Conservation (phyloP, 1,284 basidiomycete genomes). For the Xerocomus nothofagi region DNA sequence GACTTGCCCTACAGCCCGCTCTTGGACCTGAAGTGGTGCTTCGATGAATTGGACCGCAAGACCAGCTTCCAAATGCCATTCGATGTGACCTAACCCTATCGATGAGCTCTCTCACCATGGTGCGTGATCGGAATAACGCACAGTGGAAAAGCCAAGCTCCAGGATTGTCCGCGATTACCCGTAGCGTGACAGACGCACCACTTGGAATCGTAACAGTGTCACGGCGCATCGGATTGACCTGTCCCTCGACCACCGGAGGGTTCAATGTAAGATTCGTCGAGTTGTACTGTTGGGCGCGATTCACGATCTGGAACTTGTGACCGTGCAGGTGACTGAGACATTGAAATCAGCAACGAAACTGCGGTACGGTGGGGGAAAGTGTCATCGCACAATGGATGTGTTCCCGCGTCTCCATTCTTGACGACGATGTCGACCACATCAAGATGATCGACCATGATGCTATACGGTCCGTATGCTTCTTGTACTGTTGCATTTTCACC, state of each 20-base stretch:
- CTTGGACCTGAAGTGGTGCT: conserved; percentile 66
- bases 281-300: conserved; percentile 70
- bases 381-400: conserved; percentile 74
- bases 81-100: conserved; percentile 62
- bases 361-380: not conserved
- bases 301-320: conserved; percentile 79
- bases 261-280: conserved; percentile 79
- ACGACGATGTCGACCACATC: conserved; percentile 81
- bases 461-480: conserved; percentile 78
- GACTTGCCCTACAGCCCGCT: conserved; percentile 38
- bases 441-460: conserved; percentile 71
- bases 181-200: conserved; percentile 61
- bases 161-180: conserved; percentile 78
- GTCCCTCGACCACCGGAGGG: conserved; percentile 74
- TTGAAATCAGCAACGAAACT: not conserved
- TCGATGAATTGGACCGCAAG: conserved; percentile 79
- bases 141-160: conserved; percentile 85
- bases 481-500: conserved; percentile 68
- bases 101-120: not conserved
- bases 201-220: conserved; percentile 74
- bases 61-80: conserved; percentile 80
- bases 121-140: conserved; percentile 34
- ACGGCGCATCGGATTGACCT: conserved; percentile 82
- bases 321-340: conserved; percentile 72
- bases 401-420: conserved; percentile 75